phyloP scores from a whole-genome alignment of 257 asterid species.

The Ilex asprella region DNA sequence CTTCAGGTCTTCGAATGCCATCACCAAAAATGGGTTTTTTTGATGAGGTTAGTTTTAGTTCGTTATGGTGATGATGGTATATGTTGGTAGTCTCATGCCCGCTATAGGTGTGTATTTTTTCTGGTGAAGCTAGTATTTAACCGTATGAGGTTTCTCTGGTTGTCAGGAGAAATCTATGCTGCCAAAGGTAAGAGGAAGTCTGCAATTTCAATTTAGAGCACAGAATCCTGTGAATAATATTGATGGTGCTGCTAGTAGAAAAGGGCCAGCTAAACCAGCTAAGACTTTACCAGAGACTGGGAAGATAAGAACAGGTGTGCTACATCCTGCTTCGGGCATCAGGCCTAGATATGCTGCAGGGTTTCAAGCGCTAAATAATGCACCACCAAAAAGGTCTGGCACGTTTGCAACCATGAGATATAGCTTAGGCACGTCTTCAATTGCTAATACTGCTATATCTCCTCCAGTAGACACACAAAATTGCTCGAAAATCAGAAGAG shows the following conservation, averaged over 20 bases:
- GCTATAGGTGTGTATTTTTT: too few relatives aligned
- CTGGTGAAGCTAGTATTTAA: not conserved
- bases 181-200: conserved; percentile 1
- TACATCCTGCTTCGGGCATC: conserved; percentile 14
- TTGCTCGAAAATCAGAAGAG: conserved; percentile 14
- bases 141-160: not conserved
- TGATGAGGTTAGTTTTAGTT: conserved; percentile 35
- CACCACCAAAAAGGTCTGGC: conserved; percentile 9
- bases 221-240: conserved; percentile 13
- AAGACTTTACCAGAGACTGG: conserved; percentile 5
- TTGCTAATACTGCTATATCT: not conserved
- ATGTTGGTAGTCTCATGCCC: not conserved
- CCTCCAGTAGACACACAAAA: conserved; percentile 9
- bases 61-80: not conserved
- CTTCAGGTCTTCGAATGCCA: conserved; percentile 58
- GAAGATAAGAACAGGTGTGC: not conserved
- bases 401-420: conserved; percentile 5
- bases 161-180: conserved; percentile 13
- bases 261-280: conserved; percentile 17
- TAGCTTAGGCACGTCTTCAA: conserved; percentile 7
- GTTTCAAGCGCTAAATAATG: conserved; percentile 13
- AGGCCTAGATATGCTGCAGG: conserved; percentile 13
- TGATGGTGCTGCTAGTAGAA: conserved; percentile 13
- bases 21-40: conserved; percentile 54
- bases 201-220: conserved; percentile 10